Conservation (phyloP, 164 flowering plant genomes). For the Tetracentron sinense region DNA sequence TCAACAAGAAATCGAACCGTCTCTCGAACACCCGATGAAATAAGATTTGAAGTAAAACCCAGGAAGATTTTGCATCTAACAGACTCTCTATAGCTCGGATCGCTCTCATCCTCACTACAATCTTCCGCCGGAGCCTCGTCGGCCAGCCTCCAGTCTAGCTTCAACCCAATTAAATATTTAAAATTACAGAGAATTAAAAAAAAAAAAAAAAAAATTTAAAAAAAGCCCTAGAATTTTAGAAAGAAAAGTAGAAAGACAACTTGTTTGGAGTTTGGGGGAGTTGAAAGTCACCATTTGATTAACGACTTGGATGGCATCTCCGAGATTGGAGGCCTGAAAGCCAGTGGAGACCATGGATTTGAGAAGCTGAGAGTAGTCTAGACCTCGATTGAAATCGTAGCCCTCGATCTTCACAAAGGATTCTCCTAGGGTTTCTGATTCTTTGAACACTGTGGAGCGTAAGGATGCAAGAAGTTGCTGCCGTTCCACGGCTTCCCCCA, state of each 20-base stretch:
- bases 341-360: conserved; percentile 70
- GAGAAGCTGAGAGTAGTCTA: conserved; percentile 56
- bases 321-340: conserved; percentile 93
- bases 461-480: conserved; percentile 27
- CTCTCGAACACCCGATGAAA: conserved; percentile 90
- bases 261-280: neutral
- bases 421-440: conserved; percentile 66
- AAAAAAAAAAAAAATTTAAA: neutral
- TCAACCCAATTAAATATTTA: conserved; percentile 19
- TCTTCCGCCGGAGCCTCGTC: conserved; percentile 55
- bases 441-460: conserved; percentile 45
- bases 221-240: neutral
- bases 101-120: conserved; percentile 62
- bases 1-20: conserved; percentile 74
- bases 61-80: conserved; percentile 76
- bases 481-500: conserved; percentile 24
- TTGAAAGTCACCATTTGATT: conserved; percentile 64
- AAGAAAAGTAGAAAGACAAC: neutral
- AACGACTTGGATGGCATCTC: conserved; percentile 75
- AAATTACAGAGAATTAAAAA: neutral
- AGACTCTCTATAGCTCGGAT: conserved; percentile 44
- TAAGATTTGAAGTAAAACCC: conserved; percentile 90
- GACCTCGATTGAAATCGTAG: conserved; percentile 84
- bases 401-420: conserved; percentile 50
- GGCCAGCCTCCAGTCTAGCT: conserved; percentile 90